Conservation (phyloP, 2,329 filamentous ascomycete genomes). For the Cercospora sp. region DNA sequence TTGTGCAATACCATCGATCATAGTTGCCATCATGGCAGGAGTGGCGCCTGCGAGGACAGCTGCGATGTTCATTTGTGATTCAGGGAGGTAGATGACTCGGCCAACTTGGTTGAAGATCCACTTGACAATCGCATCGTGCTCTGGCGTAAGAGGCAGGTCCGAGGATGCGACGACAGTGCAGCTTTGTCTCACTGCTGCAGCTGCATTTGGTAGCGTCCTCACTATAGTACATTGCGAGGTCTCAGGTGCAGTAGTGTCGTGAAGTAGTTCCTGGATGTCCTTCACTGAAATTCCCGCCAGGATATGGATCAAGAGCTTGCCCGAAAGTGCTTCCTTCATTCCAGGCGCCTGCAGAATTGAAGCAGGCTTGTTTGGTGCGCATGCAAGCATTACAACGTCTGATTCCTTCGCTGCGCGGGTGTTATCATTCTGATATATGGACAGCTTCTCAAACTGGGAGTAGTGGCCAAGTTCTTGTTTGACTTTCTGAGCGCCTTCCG, state of each 20-base stretch:
- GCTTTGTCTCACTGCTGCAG: conserved; percentile 72
- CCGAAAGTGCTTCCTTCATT: conserved; percentile 70
- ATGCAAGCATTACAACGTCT: conserved; percentile 74
- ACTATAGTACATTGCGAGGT: conserved; percentile 64
- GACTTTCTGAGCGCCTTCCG: conserved; percentile 67
- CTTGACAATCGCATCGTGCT: conserved; percentile 60
- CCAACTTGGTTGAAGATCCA: conserved; percentile 79
- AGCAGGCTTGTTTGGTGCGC: conserved; percentile 74
- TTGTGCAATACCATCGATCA: conserved; percentile 73
- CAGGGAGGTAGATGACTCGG: conserved; percentile 66
- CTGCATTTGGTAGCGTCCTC: conserved; percentile 82
- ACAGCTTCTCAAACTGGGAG: conserved; percentile 54
- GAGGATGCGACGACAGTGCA: conserved; percentile 75
- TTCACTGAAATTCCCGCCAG: conserved; percentile 72
- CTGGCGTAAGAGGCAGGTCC: conserved; percentile 57
- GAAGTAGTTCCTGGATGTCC: conserved; percentile 60
- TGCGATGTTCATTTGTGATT: conserved; percentile 68
- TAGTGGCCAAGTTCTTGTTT: conserved; percentile 65
- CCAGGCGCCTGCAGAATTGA: conserved; percentile 67
- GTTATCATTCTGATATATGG: conserved; percentile 71
- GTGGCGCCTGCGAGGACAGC: conserved; percentile 74
- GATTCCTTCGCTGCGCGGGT: conserved; percentile 64
- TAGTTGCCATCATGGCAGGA: conserved; percentile 73
- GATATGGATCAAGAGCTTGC: conserved; percentile 80
- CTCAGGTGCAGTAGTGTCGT: conserved; percentile 48